Evolutionary conservation across 129 eudicot species (phyloP), one percentile per base, ranked within the genome.

Genomic region (Chrysanthemum lavandulifolium): DNA sequence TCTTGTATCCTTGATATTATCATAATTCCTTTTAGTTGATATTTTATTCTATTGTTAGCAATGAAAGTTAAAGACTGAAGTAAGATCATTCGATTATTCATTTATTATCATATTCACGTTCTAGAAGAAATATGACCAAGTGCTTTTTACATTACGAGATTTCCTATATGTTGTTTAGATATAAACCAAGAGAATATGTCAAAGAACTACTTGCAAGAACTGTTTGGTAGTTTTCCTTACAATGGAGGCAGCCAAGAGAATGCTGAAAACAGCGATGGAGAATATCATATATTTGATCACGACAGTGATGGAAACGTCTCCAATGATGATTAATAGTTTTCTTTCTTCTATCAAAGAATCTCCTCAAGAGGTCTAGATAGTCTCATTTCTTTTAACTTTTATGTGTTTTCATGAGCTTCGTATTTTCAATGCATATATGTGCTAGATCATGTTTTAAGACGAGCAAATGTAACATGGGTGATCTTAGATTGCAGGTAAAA

Each of bases 131-230:
- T 57, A 16, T 16, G 74, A 15, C 13, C 47, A 10, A 1, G 47
- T 66, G 2, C 56, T 16, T 16, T 69, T 18, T 47, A 13, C 1
- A 0, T 56, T 43, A 56, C 5, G 72, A 77, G 69, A 18, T 68
- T 84, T 86, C 89, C 91, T 89, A 71, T 74, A 72, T 47, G 49
- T 53, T 56, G 15, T 65, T 69, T 75, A 89, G 97, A 87, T 83
- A 61, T 81, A 72, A 83, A 81, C 69, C 75, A 72, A 40, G 95
- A 87, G 33, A 89, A 89, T 69, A 66, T 87, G 36, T 89, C 98
- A 31, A 89, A 79, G 77, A 85, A 79, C 76, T 87, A 89, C 73
- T 81, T 92, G 76, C 98, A 92, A 79, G 95, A 87, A 36, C 94
- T 92, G 18, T 92, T 92, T 55, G 90, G 91, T 61, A 87, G 95